A percentile compares a stretch with the other conserved stretches of the same genome.
Evolutionary conservation across 1,139 yeast genomes (phyloP).

Genomic region (Yamadazyma jaroonii): DNA sequence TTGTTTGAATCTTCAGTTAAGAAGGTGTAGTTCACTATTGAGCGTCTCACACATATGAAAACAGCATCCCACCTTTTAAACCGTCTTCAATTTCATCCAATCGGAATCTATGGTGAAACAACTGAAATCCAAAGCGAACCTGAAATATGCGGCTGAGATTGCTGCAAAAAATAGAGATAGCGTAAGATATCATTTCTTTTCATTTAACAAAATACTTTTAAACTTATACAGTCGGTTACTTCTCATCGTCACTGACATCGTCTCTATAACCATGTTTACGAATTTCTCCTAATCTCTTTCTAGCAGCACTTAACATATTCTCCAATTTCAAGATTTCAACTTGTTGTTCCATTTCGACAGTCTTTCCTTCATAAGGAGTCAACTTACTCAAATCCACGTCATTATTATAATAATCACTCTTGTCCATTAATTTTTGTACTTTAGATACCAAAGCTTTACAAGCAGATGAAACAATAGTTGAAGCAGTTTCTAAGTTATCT

Average conservation of each 20-base stretch:
- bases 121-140: no score
- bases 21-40: no score
- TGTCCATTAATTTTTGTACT: conserved; percentile 60
- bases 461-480: conserved; percentile 68
- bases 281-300: conserved; percentile 83
- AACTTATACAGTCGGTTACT: no score
- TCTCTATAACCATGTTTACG: conserved; percentile 71
- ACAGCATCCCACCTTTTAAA: no score
- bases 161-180: no score
- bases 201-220: conserved; percentile 2
- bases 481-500: conserved; percentile 67
- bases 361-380: conserved; percentile 79
- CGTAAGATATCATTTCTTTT: no score
- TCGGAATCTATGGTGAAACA: no score
- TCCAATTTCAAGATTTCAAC: conserved; percentile 85
- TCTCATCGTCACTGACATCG: conserved; percentile 52
- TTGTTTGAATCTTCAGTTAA: no score
- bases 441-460: conserved; percentile 69
- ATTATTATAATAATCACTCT: conserved; percentile 32
- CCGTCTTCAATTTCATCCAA: no score
- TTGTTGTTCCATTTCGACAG: conserved; percentile 91
- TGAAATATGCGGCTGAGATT: no score
- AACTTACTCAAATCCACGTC: conserved; percentile 67
- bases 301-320: conserved; percentile 65
- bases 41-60: no score